Base-by-base conservation (phyloP, 192 early-diverging fungal species). In the Mycoemilia scoparia region DNA sequence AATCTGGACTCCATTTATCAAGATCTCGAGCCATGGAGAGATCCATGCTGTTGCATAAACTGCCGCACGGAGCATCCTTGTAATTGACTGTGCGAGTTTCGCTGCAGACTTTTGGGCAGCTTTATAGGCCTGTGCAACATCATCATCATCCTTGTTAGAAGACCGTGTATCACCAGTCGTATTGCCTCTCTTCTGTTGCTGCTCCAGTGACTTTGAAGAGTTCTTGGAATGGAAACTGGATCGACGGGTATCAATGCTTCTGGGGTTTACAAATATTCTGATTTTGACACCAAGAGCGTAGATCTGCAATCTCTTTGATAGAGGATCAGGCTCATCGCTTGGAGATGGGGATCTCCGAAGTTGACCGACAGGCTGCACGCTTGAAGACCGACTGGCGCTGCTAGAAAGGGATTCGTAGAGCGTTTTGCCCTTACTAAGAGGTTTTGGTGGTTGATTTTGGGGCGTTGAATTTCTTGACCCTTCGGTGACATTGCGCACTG, bases 1-100 rank as follows among this genome's bases (percentile, higher is more conserved):
- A 10, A 62, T 15, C 18, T 54, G 48, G 7, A 49, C 35, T 27
- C 57, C 60, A 0, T 43, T 14, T 11, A 63, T 38, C 1, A 39
- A 53, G 13, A 63, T 49, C 29, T 63, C 60, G 26, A 63, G 43
- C 60, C 60, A 63, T 2, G 33, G 54, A 0, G 60, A 49, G 40
- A 63, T 53, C 32, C 56, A 22, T 29, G 60, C 56, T 6, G 60
- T 54, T 38, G 57, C 34, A 22, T 63, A 63, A 2, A 54, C 43
- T 34, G 52, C 56, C 2, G 60, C 50, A 43, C 60, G 60, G 36
- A 63, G 29, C 5, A 45, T 49, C 2, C 45, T 46, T 1, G 60
- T 57, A 7, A 63, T 36, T 15, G 29, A 45, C 24, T 44, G 42
- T 11, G 60, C 60, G 27, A 63, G 46, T 12, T 51, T 48, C 7